Evolutionary conservation across 208 protist genomes (phyloP).

Genomic region (Phytomonas sp.): DNA sequence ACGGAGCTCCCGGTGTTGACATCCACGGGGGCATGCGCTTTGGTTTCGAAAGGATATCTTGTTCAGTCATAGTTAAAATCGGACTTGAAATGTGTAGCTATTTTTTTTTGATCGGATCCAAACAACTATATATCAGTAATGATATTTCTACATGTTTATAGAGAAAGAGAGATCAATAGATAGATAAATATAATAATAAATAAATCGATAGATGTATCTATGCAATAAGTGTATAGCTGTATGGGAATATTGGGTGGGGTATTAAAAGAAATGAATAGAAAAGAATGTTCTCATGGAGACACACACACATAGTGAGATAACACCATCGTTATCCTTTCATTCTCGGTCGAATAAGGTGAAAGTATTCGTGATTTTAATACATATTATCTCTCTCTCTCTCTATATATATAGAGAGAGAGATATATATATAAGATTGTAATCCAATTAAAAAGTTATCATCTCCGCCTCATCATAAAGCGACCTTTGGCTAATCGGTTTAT

Average conservation of each 20-base stretch:
- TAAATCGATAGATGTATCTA: background rate
- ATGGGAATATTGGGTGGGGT: conserved; percentile 1
- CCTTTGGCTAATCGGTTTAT: too few relatives aligned
- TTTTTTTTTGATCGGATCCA: conserved; percentile 1
- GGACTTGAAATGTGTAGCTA: background rate
- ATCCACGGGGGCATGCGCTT: conserved; percentile 36
- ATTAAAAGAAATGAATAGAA: background rate
- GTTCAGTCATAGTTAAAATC: background rate
- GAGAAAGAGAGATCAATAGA: background rate
- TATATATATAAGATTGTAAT: conserved; percentile 6
- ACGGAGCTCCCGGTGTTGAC: conserved; percentile 40
- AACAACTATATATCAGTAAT: conserved; percentile 8
- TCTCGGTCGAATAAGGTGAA: background rate
- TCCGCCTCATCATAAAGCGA: background rate
- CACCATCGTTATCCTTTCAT: conserved; percentile 6
- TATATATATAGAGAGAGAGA: conserved; percentile 4
- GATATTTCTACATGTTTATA: background rate
- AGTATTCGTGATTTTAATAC: conserved; percentile 8
- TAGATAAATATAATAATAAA: conserved; percentile 1
- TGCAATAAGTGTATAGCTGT: conserved; percentile 9
- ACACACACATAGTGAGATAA: conserved; percentile 21
- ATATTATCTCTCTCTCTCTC: conserved; percentile 5
- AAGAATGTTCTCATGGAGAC: conserved; percentile 29
- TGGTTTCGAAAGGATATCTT: background rate
- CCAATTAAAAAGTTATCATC: background rate